Conservation (phyloP, 2,329 filamentous ascomycete species). For the Exophiala bonariae region DNA sequence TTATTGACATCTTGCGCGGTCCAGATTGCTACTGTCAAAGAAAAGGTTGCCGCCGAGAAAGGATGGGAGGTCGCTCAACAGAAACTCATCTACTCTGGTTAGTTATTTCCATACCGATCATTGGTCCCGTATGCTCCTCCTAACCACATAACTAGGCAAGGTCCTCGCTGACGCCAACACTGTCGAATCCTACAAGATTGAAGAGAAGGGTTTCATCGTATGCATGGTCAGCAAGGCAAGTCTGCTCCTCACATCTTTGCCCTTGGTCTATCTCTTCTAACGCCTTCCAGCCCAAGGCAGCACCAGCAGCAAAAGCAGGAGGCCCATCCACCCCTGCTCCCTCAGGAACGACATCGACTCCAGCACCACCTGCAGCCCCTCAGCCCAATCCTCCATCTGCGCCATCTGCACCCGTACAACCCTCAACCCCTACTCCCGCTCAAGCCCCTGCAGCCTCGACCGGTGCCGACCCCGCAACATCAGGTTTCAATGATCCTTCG, state of each 20-base stretch:
- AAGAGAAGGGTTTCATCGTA: conserved; percentile 99
- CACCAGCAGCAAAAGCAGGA: conserved; percentile 47
- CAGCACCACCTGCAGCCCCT: conserved; percentile 42
- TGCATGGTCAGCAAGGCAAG: conserved; percentile 96
- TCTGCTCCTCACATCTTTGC: conserved; percentile 2
- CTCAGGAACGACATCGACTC: conserved; percentile 54
- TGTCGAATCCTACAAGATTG: conserved; percentile 94
- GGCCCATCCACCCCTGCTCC: conserved; percentile 53
- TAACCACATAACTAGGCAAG: conserved; percentile 65
- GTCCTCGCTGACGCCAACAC: conserved; percentile 98
- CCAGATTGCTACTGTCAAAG: conserved; percentile 86
- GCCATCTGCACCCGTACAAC: conserved; percentile 56
- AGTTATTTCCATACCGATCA: conserved; percentile 29
- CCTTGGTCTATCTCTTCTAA: conserved; percentile 6
- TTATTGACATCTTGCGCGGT: conserved; percentile 19
- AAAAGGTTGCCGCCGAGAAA: conserved; percentile 88
- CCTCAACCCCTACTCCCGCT: conserved; percentile 45
- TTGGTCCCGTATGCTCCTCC: neutral
- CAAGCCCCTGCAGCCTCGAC: conserved; percentile 49
- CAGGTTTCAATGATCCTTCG: conserved; percentile 68
- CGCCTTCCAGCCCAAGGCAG: conserved; percentile 66
- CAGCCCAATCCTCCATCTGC: conserved; percentile 60
- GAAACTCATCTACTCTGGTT: conserved; percentile 98
- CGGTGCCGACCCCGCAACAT: conserved; percentile 45
- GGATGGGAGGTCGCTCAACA: conserved; percentile 88